A percentile compares a stretch with the other conserved stretches of the same genome.
Conservation (phyloP, 2,329 filamentous ascomycete genomes). For the Endocalyx cinctus region DNA sequence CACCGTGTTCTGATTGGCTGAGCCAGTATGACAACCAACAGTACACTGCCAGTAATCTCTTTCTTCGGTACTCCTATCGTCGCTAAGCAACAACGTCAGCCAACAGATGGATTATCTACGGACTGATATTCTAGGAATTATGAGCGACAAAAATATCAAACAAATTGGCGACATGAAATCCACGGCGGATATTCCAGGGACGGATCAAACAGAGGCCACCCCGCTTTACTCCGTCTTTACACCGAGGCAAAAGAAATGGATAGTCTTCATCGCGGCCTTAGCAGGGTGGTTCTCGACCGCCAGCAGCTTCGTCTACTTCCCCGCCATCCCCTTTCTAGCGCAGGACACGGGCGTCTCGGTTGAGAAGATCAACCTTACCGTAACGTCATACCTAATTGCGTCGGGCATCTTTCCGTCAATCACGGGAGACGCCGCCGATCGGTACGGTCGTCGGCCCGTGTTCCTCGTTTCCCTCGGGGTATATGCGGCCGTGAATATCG, state of each 20-base stretch:
- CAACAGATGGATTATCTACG: no score
- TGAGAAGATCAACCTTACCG: slow-evolving; percentile 30
- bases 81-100: no score
- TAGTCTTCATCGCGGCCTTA: slow-evolving; percentile 11
- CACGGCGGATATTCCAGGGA: no score
- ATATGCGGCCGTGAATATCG: slow-evolving; percentile 28
- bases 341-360: slow-evolving; percentile 14
- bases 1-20: no score
- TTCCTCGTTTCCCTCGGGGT: slow-evolving; percentile 31
- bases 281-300: slow-evolving; percentile 20
- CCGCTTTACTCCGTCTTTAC: slow-evolving; percentile 7
- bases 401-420: slow-evolving; percentile 29
- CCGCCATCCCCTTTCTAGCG: slow-evolving; percentile 16
- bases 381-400: slow-evolving; percentile 39
- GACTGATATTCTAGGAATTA: no score
- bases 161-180: no score
- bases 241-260: slow-evolving; percentile 10
- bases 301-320: slow-evolving; percentile 23
- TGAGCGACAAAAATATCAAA: no score
- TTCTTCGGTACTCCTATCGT: no score
- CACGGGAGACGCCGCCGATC: slow-evolving; percentile 18
- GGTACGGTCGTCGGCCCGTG: slow-evolving; percentile 29
- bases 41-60: no score
- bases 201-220: not conserved
- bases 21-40: no score